Conservation (phyloP, 2,329 filamentous ascomycete species). For the Cercospora zeae-maydis region DNA sequence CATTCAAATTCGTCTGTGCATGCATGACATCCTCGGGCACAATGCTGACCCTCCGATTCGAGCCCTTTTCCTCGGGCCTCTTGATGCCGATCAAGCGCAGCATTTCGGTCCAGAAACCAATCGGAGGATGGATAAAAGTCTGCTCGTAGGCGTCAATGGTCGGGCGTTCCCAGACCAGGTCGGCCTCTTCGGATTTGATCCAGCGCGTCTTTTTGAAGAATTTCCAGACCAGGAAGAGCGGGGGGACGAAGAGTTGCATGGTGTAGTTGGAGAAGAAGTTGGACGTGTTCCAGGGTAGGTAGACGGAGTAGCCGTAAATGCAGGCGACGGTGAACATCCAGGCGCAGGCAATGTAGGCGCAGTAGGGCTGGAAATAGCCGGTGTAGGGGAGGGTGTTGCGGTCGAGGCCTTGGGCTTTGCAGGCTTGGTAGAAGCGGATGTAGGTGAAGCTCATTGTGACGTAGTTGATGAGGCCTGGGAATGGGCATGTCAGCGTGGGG, state of each 20-base stretch:
- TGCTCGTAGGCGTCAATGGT: slow-evolving; percentile 57
- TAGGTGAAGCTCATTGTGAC: slow-evolving; percentile 59
- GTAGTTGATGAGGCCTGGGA: slow-evolving; percentile 56
- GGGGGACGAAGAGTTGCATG: slow-evolving; percentile 28
- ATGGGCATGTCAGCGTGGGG: not conserved
- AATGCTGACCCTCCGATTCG: slow-evolving; percentile 15
- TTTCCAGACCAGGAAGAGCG: slow-evolving; percentile 53
- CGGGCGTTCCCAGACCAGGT: slow-evolving; percentile 59
- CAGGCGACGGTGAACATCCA: slow-evolving; percentile 39
- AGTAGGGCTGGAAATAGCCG: slow-evolving; percentile 56
- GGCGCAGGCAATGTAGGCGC: slow-evolving; percentile 40
- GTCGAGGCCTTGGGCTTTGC: slow-evolving; percentile 50
- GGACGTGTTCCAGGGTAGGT: slow-evolving; percentile 45
- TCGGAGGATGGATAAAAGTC: slow-evolving; percentile 46
- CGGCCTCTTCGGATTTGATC: slow-evolving; percentile 53
- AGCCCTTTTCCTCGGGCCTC: slow-evolving; percentile 19
- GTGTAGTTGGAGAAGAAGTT: slow-evolving; percentile 52
- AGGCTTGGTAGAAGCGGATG: slow-evolving; percentile 56
- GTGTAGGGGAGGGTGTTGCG: slow-evolving; percentile 56
- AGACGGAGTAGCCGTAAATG: slow-evolving; percentile 56
- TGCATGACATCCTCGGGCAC: slow-evolving; percentile 15
- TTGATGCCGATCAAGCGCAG: slow-evolving; percentile 41
- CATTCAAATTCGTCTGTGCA: slow-evolving; percentile 11
- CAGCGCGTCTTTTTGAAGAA: slow-evolving; percentile 57
- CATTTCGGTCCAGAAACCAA: slow-evolving; percentile 55